Conservation (phyloP, 2,329 filamentous ascomycete species). For the Acephala macrosclerotiorum region DNA sequence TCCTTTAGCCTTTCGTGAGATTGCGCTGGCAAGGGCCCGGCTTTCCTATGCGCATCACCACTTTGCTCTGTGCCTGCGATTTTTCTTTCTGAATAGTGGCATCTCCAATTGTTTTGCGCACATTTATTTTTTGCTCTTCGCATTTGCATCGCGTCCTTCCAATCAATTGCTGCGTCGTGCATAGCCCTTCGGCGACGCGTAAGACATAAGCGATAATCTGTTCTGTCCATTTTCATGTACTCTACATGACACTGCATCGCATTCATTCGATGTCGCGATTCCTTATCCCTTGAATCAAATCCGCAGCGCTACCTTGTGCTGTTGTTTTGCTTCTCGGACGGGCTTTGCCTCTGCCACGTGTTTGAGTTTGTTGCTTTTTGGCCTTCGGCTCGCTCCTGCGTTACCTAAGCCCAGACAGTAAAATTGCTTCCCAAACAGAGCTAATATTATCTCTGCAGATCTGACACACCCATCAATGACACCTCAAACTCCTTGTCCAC, state of each 20-base stretch:
- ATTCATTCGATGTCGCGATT: conserved; percentile 4
- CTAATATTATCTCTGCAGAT: conserved; percentile 26
- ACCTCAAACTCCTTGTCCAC: conserved; percentile 24
- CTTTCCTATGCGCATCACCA: not conserved
- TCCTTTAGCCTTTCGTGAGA: conserved; percentile 8
- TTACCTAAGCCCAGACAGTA: conserved; percentile 34
- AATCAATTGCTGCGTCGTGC: conserved; percentile 27
- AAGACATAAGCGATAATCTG: conserved; percentile 34
- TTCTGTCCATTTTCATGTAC: conserved; percentile 23
- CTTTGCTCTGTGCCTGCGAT: not conserved
- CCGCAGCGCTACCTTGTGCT: conserved; percentile 10
- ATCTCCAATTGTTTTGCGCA: not conserved
- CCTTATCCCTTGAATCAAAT: conserved; percentile 21
- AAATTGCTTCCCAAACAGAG: conserved; percentile 30
- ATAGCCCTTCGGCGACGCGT: conserved; percentile 33
- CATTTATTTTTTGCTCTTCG: conserved; percentile 19
- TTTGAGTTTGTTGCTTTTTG: conserved; percentile 16
- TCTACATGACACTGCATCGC: conserved; percentile 13
- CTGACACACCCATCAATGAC: conserved; percentile 32
- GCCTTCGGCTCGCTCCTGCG: conserved; percentile 19
- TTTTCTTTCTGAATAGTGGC: not conserved
- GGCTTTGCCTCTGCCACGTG: not conserved
- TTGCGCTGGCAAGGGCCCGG: not conserved
- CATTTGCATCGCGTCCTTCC: conserved; percentile 20
- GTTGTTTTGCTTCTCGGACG: not conserved